Percentiles rank a stretch among this genome's conserved stretches.
phyloP scores from a whole-genome alignment of 495 filamentous ascomycete genomes.

The Pseudevernia furfuracea region DNA sequence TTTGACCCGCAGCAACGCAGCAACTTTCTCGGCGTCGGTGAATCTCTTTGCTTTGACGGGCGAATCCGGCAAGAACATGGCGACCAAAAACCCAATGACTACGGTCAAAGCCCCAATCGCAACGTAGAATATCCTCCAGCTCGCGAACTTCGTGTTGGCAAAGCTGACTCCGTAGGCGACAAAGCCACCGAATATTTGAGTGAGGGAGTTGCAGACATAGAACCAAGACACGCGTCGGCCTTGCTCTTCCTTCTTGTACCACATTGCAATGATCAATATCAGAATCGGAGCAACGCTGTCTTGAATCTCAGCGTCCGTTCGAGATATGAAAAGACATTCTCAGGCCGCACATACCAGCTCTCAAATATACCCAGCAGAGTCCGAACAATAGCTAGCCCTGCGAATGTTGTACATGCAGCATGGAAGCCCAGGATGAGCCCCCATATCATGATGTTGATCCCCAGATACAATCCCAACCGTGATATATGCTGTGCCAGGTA shows the following conservation, averaged over 20 bases:
- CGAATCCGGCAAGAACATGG: constrained; percentile 43
- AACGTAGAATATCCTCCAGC: constrained; percentile 54
- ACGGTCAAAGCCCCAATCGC: constrained; percentile 49
- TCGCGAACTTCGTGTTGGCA: constrained; percentile 35
- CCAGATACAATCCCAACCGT: constrained; percentile 38
- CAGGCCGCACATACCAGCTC: constrained; percentile 41
- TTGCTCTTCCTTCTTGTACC: constrained; percentile 64
- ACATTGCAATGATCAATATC: constrained; percentile 60
- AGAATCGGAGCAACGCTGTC: constrained; percentile 31
- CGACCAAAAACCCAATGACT: constrained; percentile 42
- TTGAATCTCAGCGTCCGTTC: background rate
- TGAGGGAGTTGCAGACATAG: constrained; percentile 31
- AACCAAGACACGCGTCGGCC: constrained; percentile 58
- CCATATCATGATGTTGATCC: constrained; percentile 56
- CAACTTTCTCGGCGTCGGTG: constrained; percentile 42
- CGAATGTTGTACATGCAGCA: constrained; percentile 51
- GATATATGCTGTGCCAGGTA: constrained; percentile 24
- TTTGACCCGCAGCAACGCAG: constrained; percentile 43
- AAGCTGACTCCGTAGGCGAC: constrained; percentile 53
- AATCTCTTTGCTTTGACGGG: constrained; percentile 45
- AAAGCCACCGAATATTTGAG: constrained; percentile 46
- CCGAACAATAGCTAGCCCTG: constrained; percentile 48
- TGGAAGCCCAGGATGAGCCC: constrained; percentile 49
- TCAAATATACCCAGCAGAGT: constrained; percentile 63
- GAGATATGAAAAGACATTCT: background rate